phyloP scores from a whole-genome alignment of 78 protist species.

The Chrysochromulina parva region DNA sequence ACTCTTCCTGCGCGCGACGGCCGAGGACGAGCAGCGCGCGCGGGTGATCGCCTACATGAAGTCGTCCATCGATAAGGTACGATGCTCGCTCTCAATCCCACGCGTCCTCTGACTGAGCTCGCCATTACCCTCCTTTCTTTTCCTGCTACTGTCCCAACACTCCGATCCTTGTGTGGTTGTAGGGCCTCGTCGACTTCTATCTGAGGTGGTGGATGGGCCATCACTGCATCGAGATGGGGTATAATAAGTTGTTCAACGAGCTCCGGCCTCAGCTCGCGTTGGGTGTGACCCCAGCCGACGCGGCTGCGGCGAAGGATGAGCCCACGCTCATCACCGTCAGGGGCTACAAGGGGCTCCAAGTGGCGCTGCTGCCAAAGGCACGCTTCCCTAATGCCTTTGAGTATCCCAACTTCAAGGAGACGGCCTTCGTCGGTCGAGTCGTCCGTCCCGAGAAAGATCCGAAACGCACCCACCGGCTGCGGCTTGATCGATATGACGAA shows the following conservation, averaged over 20 bases:
- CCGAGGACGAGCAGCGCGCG: no score
- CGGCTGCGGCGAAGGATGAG: neutral
- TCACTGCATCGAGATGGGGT: neutral
- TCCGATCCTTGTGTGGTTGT: no score
- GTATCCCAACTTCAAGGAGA: neutral
- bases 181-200: constrained; percentile 2
- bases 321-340: neutral
- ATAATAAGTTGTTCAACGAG: neutral
- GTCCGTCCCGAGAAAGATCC: neutral
- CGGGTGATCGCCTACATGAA: no score
- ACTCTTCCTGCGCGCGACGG: neutral
- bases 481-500: neutral
- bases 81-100: no score
- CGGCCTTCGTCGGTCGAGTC: neutral
- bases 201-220: neutral
- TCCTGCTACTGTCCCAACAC: no score
- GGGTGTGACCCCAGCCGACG: neutral
- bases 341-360: neutral
- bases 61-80: no score
- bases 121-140: no score
- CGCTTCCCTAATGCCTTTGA: neutral
- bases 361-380: neutral
- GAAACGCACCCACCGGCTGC: neutral
- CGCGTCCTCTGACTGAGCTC: no score
- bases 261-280: neutral